These are phyloP conservation scores for Amanita phalloides DNA, from an alignment of 768 basidiomycete genomes.

Conservation along the genomic window DNA sequence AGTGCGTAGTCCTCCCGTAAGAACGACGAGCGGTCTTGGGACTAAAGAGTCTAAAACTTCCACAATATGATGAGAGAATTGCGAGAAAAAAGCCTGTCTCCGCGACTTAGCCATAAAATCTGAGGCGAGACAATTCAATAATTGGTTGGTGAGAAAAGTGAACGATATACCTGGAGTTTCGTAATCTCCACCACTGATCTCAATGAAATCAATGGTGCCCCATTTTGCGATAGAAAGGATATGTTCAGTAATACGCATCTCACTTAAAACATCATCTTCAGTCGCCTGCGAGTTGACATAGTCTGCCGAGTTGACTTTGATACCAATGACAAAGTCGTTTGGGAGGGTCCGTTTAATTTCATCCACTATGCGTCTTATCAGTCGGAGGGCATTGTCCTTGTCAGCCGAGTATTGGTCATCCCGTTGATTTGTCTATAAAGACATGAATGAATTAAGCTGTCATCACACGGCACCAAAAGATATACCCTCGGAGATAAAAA, in stretches of 20 bases:
- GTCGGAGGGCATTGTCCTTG: constrained; percentile 33
- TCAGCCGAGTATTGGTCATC: constrained; percentile 47
- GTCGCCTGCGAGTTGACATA: constrained; percentile 31
- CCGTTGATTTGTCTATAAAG: constrained; percentile 32
- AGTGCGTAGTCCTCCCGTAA: constrained; percentile 73
- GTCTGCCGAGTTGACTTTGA: constrained; percentile 78
- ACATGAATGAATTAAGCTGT: background rate
- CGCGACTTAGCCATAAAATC: constrained; percentile 33
- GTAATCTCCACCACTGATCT: constrained; percentile 84
- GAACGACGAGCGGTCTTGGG: constrained; percentile 48
- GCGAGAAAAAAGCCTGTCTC: constrained; percentile 67
- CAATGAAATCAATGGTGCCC: constrained; percentile 70
- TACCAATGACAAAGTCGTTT: constrained; percentile 53
- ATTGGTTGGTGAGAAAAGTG: background rate
- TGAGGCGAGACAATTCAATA: constrained; percentile 10
- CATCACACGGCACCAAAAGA: background rate
- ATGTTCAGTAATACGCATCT: constrained; percentile 46
- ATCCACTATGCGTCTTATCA: constrained; percentile 45
- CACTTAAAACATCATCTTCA: constrained; percentile 15
- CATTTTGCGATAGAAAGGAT: constrained; percentile 51
- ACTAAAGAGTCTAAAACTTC: constrained; percentile 26
- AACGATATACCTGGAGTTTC: constrained; percentile 52
- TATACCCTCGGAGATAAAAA: constrained; percentile 1
- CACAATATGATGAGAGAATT: constrained; percentile 51
- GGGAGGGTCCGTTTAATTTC: constrained; percentile 46